A percentile compares a stretch with the other conserved stretches of the same genome.
Evolutionary conservation across 352 stramenopile species (phyloP).

Genomic region (Pythium guiyangense): DNA sequence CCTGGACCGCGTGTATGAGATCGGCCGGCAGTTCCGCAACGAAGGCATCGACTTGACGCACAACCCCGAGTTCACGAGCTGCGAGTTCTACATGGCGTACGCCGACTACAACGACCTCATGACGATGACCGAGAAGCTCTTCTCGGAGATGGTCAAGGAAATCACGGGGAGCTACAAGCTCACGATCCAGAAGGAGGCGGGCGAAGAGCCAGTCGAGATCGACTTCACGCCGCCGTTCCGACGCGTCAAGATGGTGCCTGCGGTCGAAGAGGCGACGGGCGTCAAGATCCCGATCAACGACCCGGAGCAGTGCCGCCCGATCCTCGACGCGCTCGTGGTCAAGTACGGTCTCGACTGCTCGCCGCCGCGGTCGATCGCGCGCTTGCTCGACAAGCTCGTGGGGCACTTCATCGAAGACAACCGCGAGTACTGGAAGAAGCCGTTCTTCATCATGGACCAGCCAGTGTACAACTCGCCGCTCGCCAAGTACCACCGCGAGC

Average conservation of each 20-base stretch:
- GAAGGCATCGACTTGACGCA: conserved; percentile 96
- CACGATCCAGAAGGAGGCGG: conserved; percentile 85
- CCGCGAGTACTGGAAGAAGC: conserved; percentile 89
- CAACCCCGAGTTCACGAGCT: no score
- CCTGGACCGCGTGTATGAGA: conserved; percentile 98
- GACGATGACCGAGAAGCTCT: conserved; percentile 93
- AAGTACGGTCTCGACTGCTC: conserved; percentile 76
- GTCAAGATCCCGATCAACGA: conserved; percentile 71
- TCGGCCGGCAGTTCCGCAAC: no score
- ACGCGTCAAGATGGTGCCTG: conserved; percentile 91
- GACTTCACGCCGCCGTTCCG: conserved; percentile 94
- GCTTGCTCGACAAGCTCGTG: conserved; percentile 87
- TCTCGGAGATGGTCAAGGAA: conserved; percentile 89
- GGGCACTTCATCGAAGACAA: conserved; percentile 88
- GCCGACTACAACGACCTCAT: conserved; percentile 99
- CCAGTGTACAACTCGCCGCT: conserved; percentile 97
- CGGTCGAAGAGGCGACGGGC: conserved; percentile 67
- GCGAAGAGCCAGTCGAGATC: conserved; percentile 80
- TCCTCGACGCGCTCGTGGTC: conserved; percentile 63
- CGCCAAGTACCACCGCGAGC: conserved; percentile 94
- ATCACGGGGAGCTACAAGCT: conserved; percentile 88
- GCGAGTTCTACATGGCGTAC: conserved; percentile 99
- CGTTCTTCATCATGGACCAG: conserved; percentile 99
- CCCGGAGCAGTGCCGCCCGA: conserved; percentile 42
- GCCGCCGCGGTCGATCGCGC: conserved; percentile 63